Conservation (phyloP, 129 eudicot genomes). For the Apium graveolens region DNA sequence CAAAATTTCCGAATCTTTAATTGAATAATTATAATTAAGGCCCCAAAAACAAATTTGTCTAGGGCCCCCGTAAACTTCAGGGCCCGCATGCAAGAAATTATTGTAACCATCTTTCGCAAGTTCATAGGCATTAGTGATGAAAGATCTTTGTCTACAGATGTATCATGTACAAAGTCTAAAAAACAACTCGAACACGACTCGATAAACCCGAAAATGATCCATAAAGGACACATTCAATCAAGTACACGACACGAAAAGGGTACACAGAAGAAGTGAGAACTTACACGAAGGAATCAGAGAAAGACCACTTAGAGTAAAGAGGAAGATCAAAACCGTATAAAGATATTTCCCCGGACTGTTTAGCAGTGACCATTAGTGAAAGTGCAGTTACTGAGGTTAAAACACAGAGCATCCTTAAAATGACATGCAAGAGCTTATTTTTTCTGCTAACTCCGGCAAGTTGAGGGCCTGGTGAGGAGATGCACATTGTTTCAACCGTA, state of each 20-base stretch:
- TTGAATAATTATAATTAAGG: too few relatives aligned
- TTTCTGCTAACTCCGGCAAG: slow-evolving; percentile 20
- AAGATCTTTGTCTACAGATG: neutral
- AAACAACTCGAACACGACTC: neutral
- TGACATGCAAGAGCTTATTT: slow-evolving; percentile 28
- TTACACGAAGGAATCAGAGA: slow-evolving; percentile 77
- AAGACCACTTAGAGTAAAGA: slow-evolving; percentile 83
- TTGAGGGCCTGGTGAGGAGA: slow-evolving; percentile 10
- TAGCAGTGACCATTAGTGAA: slow-evolving; percentile 52
- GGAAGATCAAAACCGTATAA: slow-evolving; percentile 66
- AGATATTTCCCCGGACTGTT: slow-evolving; percentile 51
- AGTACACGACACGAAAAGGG: neutral
- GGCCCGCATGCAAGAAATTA: too few relatives aligned
- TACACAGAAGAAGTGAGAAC: neutral
- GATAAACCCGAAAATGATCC: too few relatives aligned
- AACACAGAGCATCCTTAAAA: slow-evolving; percentile 45
- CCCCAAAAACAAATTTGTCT: too few relatives aligned
- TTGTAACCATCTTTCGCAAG: neutral
- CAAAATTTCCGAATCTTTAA: too few relatives aligned
- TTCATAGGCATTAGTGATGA: too few relatives aligned
- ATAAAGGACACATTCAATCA: too few relatives aligned
- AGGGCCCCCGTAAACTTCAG: too few relatives aligned
- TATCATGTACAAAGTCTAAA: neutral
- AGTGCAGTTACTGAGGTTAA: slow-evolving; percentile 39
- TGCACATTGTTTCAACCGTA: slow-evolving; percentile 18